Conservation (phyloP, 495 filamentous ascomycete genomes). For the Penicillium roqueforti region DNA sequence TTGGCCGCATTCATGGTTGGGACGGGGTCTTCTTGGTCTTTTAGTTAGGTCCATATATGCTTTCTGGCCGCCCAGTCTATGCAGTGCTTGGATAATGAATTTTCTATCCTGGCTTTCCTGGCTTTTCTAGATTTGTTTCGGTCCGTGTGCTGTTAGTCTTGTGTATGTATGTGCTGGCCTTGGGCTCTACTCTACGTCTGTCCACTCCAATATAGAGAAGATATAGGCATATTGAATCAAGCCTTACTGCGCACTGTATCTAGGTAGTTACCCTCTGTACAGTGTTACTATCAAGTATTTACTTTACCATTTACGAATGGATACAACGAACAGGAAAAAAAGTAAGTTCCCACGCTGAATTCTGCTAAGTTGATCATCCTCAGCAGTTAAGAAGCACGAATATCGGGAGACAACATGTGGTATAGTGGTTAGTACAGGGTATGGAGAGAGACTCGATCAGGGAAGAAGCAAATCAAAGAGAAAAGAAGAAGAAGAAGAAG, state of each 20-base stretch:
- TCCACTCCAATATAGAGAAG: not conserved
- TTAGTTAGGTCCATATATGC: not conserved
- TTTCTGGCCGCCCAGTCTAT: not conserved
- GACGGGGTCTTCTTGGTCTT: not conserved
- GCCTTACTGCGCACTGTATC: not conserved
- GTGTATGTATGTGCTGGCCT: not conserved
- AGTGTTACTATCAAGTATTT: not conserved
- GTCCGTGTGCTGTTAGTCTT: not conserved
- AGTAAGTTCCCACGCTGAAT: constrained; percentile 5
- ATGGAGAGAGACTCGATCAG: constrained; percentile 14
- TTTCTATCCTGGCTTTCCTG: no score
- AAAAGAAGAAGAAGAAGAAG: constrained; percentile 17
- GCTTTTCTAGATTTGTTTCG: not conserved
- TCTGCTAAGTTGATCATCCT: constrained; percentile 13
- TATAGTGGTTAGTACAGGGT: constrained; percentile 35
- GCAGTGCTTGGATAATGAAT: constrained; percentile 1
- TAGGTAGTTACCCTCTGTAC: not conserved
- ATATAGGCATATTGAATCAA: not conserved
- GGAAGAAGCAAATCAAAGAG: constrained; percentile 1
- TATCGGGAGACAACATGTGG: constrained; percentile 22
- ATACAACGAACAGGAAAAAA: not conserved
- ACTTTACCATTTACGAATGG: not conserved
- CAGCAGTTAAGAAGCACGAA: constrained; percentile 10
- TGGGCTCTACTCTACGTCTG: not conserved
- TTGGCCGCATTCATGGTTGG: not conserved